Base-by-base conservation (phyloP, 1,139 yeast species). In the Suhomyces yuchorum region DNA sequence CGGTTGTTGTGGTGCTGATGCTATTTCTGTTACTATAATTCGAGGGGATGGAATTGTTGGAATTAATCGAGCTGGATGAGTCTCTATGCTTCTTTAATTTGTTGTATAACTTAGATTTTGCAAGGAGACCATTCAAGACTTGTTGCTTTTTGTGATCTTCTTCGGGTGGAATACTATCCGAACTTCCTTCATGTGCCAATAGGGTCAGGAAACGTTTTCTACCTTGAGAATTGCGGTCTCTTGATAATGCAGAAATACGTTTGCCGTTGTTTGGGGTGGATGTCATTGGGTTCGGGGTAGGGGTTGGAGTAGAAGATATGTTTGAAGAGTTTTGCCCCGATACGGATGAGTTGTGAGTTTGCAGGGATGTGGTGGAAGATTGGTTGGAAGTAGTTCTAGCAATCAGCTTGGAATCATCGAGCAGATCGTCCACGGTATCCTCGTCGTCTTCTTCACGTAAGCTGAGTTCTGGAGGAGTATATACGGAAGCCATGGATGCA, bases 1-100 rank as follows among this genome's bases (percentile, higher is more conserved):
- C 56, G 22, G 55, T 57, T 18, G 62, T 63, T 14, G 67, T 59
- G 14, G 68, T 66, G 32, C 64, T 57, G 8, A 66, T 52, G 46
- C 68, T 62, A 36, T 65, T 65, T 45, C 68, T 53, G 48, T 60
- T 63, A 45, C 63, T 62, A 44, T 54, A 52, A 18, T 56, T 39
- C 12, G 63, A 57, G 2, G 59, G 61, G 8, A 51, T 51, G 14
- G 73, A 66, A 4, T 56, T 44, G 11, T 54, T 59, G 35, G 75
- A 71, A 36, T 58, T 59, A 39, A 63, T 49, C 2, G 75, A 69
- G 20, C 70, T 58, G 2, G 66, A 57, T 66, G 70, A 73, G 44
- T 73, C 78, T 12, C 79, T 62, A 49, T 70, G 62, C 51, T 71
- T 73, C 52, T 68, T 73, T 23, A 74, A 57, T 49, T 70, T 66